phyloP scores from a whole-genome alignment of 163 green algal genomes.

The Botryococcus braunii region DNA sequence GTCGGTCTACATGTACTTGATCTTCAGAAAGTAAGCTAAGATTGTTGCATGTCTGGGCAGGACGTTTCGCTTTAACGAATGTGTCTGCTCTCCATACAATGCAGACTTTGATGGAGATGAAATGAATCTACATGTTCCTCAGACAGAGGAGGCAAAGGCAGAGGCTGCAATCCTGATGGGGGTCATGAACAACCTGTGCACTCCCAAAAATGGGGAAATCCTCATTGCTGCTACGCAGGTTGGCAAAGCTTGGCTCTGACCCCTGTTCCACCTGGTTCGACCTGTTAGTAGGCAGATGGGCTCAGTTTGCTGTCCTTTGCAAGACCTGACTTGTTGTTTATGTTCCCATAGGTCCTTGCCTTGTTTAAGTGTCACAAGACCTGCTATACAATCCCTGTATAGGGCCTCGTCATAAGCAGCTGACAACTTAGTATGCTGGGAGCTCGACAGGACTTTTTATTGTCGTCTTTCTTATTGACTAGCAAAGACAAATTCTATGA shows the following conservation, averaged over 20 bases:
- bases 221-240: slow-evolving; percentile 87
- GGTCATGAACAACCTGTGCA: slow-evolving; percentile 85
- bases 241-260: no score
- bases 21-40: no score
- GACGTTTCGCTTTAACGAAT: slow-evolving; percentile 99
- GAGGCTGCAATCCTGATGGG: slow-evolving; percentile 91
- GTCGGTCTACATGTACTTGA: no score
- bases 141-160: slow-evolving; percentile 92
- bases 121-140: slow-evolving; percentile 91
- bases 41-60: no score
- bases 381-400: no score
- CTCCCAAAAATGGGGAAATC: slow-evolving; percentile 96
- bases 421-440: no score
- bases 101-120: slow-evolving; percentile 98
- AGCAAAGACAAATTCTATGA: slow-evolving; percentile 74
- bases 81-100: slow-evolving; percentile 95
- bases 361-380: no score
- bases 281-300: no score
- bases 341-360: no score
- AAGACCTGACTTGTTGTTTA: no score
- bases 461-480: slow-evolving; percentile 85
- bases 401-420: no score
- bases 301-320: no score
- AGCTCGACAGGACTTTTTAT: slow-evolving; percentile 99
- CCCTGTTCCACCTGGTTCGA: background rate